phyloP scores from a whole-genome alignment of 805 yeast species.

The Metschnikowia kunwiensis region DNA sequence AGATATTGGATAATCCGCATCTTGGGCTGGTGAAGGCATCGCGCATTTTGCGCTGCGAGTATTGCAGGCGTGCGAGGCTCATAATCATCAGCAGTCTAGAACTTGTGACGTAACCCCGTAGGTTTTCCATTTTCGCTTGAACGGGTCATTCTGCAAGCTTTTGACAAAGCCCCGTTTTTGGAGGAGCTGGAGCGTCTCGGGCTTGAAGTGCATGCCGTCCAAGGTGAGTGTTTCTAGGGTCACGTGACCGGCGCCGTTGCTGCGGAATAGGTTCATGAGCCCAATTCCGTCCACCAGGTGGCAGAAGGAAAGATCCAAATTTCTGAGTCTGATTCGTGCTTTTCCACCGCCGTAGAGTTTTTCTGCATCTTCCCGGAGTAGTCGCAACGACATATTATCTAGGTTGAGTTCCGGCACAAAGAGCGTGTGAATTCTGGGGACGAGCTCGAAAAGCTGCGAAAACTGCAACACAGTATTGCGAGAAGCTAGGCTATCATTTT shows the following conservation, averaged over 20 bases:
- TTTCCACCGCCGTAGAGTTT: slow-evolving; percentile 14
- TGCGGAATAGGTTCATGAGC: slow-evolving; percentile 28
- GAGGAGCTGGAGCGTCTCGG: slow-evolving; percentile 25
- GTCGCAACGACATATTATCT: slow-evolving; percentile 33
- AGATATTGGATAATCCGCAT: too few relatives aligned
- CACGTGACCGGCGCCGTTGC: slow-evolving; percentile 3
- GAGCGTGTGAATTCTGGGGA: slow-evolving; percentile 23
- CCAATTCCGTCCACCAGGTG: slow-evolving; percentile 37
- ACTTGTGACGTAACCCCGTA: slow-evolving; percentile 36
- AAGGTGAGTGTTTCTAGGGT: slow-evolving; percentile 24
- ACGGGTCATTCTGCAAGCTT: slow-evolving; percentile 24
- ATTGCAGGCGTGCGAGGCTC: slow-evolving; percentile 11
- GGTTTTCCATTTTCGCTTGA: slow-evolving; percentile 29
- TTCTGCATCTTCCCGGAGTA: slow-evolving; percentile 27
- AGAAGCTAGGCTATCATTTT: slow-evolving; percentile 12
- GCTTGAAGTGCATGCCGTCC: slow-evolving; percentile 34
- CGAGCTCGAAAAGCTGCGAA: slow-evolving; percentile 10
- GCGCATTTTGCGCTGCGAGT: too few relatives aligned
- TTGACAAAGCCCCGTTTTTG: slow-evolving; percentile 19
- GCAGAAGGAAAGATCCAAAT: slow-evolving; percentile 38
- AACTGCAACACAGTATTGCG: slow-evolving; percentile 11
- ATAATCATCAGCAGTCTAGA: slow-evolving; percentile 4
- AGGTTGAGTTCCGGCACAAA: slow-evolving; percentile 35
- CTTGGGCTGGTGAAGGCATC: too few relatives aligned
- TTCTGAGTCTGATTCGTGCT: slow-evolving; percentile 18